Conservation (phyloP, 176 grass and related monocot genomes). For the Secale cereale region DNA sequence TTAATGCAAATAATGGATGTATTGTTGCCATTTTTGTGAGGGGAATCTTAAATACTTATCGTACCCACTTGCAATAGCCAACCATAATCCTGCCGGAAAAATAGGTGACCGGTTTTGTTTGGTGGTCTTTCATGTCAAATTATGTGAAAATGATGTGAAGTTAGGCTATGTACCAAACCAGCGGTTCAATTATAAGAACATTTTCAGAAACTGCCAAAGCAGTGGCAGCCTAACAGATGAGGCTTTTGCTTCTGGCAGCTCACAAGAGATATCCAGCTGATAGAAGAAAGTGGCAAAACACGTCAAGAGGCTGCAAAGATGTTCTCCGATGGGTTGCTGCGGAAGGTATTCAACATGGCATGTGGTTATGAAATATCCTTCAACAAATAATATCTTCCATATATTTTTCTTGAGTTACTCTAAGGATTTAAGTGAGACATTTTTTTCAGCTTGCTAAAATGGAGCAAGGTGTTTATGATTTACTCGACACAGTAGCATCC, state of each 20-base stretch:
- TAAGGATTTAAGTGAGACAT: neutral
- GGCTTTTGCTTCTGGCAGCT: constrained; percentile 19
- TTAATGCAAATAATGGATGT: neutral
- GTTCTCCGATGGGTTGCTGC: constrained; percentile 23
- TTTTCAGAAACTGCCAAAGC: neutral
- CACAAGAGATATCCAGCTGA: constrained; percentile 18
- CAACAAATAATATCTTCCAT: neutral
- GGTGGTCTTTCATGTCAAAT: neutral
- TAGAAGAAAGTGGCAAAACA: constrained; percentile 19
- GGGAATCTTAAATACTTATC: neutral
- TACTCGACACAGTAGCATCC: constrained; percentile 52
- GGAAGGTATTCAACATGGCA: constrained; percentile 24
- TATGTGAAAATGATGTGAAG: neutral
- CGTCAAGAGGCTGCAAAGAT: constrained; percentile 15
- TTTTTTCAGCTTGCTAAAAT: constrained; percentile 71
- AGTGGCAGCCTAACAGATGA: neutral
- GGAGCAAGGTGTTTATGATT: constrained; percentile 47
- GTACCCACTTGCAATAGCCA: neutral
- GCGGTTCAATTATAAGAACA: neutral
- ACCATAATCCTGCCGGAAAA: neutral
- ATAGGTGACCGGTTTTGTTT: neutral
- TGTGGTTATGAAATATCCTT: neutral
- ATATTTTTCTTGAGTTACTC: neutral
- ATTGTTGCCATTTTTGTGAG: neutral
- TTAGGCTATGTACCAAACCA: constrained; percentile 16